Evolutionary conservation across 1,284 basidiomycete genomes (phyloP).

Genomic region (Phenoliferia sp.): DNA sequence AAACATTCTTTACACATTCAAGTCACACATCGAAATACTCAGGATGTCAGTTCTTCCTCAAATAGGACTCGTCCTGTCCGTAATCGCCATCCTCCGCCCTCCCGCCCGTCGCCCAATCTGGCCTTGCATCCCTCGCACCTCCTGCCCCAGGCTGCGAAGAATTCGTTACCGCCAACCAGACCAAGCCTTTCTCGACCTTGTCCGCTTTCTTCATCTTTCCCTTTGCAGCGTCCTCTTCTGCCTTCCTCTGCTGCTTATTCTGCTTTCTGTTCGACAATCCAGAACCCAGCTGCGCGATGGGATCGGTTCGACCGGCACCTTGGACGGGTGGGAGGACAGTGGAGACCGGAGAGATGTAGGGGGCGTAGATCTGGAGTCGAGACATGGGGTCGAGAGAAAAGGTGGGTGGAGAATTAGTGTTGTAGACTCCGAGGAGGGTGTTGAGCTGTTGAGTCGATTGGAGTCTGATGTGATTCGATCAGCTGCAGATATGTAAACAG

Average conservation of each 20-base stretch:
- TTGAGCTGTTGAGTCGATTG: neutral
- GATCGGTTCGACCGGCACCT: neutral
- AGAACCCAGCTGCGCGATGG: neutral
- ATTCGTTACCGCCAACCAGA: neutral
- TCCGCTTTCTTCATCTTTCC: neutral
- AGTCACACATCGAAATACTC: too few relatives aligned
- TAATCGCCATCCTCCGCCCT: too few relatives aligned
- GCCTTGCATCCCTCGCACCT: too few relatives aligned
- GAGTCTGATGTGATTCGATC: neutral
- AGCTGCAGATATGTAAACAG: neutral
- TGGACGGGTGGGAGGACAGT: neutral
- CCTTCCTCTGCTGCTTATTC: neutral
- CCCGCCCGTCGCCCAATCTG: too few relatives aligned
- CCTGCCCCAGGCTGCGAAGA: too few relatives aligned
- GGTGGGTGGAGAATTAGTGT: neutral
- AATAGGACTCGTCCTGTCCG: too few relatives aligned
- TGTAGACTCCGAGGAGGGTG: neutral
- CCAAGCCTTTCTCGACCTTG: neutral
- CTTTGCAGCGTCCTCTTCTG: neutral
- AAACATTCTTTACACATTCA: too few relatives aligned
- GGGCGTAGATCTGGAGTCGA: neutral
- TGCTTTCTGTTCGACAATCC: neutral
- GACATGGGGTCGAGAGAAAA: neutral
- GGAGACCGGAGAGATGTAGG: neutral
- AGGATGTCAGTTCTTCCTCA: too few relatives aligned